Conservation (phyloP, 1,139 yeast species). For the Citeromyces siamensis region DNA sequence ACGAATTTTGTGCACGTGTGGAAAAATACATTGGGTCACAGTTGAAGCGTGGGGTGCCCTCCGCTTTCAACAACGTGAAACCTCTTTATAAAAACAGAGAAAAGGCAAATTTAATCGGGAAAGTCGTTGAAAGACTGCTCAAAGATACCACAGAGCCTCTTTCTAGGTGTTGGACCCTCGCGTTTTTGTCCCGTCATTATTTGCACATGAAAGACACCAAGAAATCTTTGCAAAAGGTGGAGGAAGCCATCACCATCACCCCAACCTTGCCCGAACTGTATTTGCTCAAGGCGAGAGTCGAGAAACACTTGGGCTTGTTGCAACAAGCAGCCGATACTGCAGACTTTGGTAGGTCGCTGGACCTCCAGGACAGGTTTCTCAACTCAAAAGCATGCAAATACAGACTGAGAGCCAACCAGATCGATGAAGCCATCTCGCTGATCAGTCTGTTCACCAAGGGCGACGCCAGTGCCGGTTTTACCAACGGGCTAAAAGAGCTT, state of each 20-base stretch:
- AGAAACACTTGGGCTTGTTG: constrained; percentile 57
- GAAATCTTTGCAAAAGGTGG: constrained; percentile 42
- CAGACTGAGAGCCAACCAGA: constrained; percentile 63
- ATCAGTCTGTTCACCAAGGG: constrained; percentile 77
- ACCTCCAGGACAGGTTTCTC: constrained; percentile 83
- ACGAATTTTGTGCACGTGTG: constrained; percentile 33
- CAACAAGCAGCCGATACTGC: constrained; percentile 51
- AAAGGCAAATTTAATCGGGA: constrained; percentile 37
- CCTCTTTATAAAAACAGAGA: constrained; percentile 49
- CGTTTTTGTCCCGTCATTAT: constrained; percentile 75
- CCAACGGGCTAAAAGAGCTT: constrained; percentile 77
- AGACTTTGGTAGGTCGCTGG: constrained; percentile 63
- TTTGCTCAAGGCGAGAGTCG: constrained; percentile 68
- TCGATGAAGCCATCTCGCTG: constrained; percentile 64
- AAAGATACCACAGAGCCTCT: constrained; percentile 25
- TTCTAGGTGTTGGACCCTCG: constrained; percentile 61
- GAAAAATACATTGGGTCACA: constrained; percentile 43
- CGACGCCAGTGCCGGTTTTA: constrained; percentile 42
- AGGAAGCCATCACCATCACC: constrained; percentile 57
- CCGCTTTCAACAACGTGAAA: constrained; percentile 77
- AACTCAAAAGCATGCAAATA: constrained; percentile 86
- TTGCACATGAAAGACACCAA: constrained; percentile 39
- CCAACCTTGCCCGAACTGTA: constrained; percentile 79
- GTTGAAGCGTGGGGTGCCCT: constrained; percentile 77
- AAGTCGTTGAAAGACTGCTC: constrained; percentile 38